A percentile compares a stretch with the other conserved stretches of the same genome.
These are phyloP conservation scores for Thraustochytrium sp. DNA, from an alignment of 352 stramenopile genomes.

Conservation along the genomic window DNA sequence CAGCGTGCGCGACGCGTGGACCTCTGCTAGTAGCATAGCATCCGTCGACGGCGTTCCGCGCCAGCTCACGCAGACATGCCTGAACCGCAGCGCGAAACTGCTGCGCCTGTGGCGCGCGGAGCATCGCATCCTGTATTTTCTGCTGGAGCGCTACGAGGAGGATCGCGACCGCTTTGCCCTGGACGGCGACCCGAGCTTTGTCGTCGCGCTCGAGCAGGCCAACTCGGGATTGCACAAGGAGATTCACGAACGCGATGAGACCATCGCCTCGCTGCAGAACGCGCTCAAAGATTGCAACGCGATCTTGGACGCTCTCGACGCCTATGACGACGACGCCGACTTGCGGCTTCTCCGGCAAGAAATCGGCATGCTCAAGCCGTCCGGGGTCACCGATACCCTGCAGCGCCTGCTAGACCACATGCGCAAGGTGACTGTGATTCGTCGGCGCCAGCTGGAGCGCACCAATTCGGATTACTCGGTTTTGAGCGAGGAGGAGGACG, in stretches of 20 bases:
- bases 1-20: neutral
- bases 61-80: neutral
- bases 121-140: neutral
- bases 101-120: neutral
- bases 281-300: neutral
- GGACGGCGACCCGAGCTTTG: neutral
- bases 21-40: no score
- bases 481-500: neutral
- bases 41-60: neutral
- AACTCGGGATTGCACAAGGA: neutral
- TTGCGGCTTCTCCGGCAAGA: neutral
- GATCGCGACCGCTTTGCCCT: neutral
- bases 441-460: neutral
- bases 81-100: neutral
- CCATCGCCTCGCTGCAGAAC: no score
- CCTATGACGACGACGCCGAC: neutral
- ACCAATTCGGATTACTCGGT: neutral
- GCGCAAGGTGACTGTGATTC: neutral
- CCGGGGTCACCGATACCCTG: neutral
- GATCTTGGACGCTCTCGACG: no score
- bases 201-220: neutral
- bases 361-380: neutral
- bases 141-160: neutral
- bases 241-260: no score
- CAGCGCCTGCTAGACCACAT: neutral